phyloP scores from a whole-genome alignment of 2,329 filamentous ascomycete genomes.

The Plectosphaerella cucumerina region DNA sequence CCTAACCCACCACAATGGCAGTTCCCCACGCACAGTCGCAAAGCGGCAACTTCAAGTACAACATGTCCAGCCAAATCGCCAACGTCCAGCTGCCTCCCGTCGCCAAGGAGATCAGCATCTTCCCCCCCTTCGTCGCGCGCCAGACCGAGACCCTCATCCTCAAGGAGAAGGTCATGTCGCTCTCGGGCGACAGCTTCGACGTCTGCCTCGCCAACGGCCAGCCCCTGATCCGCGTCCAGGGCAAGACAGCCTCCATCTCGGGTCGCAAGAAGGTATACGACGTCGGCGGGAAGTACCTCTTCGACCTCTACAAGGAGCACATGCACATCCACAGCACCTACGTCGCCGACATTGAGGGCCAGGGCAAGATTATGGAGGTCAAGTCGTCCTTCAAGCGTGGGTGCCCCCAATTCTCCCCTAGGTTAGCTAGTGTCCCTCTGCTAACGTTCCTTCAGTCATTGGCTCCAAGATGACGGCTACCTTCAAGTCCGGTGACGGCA shows the following conservation, averaged over 20 bases:
- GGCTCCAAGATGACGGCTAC: constrained; percentile 51
- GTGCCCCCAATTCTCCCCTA: constrained; percentile 18
- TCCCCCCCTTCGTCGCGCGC: constrained; percentile 30
- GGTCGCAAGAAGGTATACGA: constrained; percentile 54
- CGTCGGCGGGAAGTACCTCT: constrained; percentile 48
- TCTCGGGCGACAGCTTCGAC: constrained; percentile 61
- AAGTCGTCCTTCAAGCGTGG: constrained; percentile 49
- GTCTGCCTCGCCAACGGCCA: constrained; percentile 51
- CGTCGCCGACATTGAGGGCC: constrained; percentile 39
- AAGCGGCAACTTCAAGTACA: neutral
- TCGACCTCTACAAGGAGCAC: constrained; percentile 52
- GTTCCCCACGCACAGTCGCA: neutral
- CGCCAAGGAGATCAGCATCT: constrained; percentile 31
- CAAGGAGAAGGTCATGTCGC: constrained; percentile 57
- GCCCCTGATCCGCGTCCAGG: constrained; percentile 52
- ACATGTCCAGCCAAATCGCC: neutral
- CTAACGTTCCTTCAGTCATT: constrained; percentile 32
- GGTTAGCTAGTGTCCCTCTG: neutral
- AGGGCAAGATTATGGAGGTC: constrained; percentile 47
- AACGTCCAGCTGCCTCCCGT: constrained; percentile 18
- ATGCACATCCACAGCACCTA: constrained; percentile 48
- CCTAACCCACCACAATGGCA: no score
- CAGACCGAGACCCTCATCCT: constrained; percentile 48
- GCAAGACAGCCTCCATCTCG: constrained; percentile 47
- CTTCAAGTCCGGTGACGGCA: constrained; percentile 48